phyloP scores from a whole-genome alignment of 441 rosid genomes.

The Pelargonium citronellum region DNA sequence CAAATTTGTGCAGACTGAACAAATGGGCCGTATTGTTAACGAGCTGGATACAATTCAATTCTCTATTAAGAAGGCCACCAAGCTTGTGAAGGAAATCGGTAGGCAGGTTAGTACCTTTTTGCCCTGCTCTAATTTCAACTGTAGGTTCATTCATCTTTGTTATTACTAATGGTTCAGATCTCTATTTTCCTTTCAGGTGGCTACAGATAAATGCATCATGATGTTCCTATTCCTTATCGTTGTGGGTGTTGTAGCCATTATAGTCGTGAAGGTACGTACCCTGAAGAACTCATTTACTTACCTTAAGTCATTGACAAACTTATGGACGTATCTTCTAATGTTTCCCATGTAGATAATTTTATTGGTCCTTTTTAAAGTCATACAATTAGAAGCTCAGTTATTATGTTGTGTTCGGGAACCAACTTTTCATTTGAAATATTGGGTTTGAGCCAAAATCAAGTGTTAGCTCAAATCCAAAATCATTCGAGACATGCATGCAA shows the following conservation, averaged over 20 bases:
- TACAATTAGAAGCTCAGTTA: too few species aligned
- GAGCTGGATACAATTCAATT: constrained; percentile 96
- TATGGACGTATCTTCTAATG: too few species aligned
- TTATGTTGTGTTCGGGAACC: too few species aligned
- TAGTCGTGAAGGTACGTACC: constrained; percentile 75
- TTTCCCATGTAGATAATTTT: too few species aligned
- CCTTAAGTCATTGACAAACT: not conserved
- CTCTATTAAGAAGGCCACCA: constrained; percentile 94
- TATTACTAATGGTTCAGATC: constrained; percentile 3
- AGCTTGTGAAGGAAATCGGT: constrained; percentile 96
- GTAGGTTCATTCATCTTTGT: not conserved
- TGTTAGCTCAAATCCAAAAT: too few species aligned
- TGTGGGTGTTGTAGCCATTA: constrained; percentile 87
- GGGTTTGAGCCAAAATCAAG: too few species aligned
- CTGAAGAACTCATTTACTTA: constrained; percentile 10
- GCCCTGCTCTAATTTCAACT: not conserved
- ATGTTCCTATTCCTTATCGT: constrained; percentile 83
- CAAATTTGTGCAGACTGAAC: constrained; percentile 67
- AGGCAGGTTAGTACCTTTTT: constrained; percentile 61
- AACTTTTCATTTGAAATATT: too few species aligned
- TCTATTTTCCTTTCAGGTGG: constrained; percentile 49
- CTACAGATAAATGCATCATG: constrained; percentile 99
- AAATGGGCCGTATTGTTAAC: constrained; percentile 97
- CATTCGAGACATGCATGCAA: too few species aligned
- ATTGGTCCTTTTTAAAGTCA: too few species aligned